phyloP scores from a whole-genome alignment of 768 basidiomycete genomes.

The Amanita exitialis region DNA sequence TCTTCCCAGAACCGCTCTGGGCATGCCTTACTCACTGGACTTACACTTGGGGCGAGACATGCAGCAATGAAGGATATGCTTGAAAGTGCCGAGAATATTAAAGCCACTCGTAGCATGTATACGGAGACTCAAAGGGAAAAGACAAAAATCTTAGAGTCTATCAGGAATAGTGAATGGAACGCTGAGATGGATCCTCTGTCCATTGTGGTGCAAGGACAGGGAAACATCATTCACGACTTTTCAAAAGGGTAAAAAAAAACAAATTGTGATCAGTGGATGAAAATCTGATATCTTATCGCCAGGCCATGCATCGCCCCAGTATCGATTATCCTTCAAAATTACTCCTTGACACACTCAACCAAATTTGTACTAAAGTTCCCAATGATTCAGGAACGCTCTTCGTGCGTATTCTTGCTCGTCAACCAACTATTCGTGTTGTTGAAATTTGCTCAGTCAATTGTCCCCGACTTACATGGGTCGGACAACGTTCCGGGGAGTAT shows the following conservation, averaged over 20 bases:
- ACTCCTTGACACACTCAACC: constrained; percentile 49
- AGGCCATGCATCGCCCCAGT: constrained; percentile 51
- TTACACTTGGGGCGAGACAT: constrained; percentile 60
- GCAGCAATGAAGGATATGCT: constrained; percentile 55
- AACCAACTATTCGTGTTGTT: background rate
- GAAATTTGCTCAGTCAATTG: constrained; percentile 11
- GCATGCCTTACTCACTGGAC: constrained; percentile 43
- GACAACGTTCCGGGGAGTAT: constrained; percentile 51
- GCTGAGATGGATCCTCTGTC: constrained; percentile 67
- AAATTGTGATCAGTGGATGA: constrained; percentile 18
- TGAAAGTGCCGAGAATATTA: constrained; percentile 46
- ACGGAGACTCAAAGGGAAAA: constrained; percentile 81
- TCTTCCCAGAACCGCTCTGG: constrained; percentile 52
- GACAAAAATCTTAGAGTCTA: constrained; percentile 51
- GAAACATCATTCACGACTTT: constrained; percentile 53
- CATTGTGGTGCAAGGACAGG: constrained; percentile 35
- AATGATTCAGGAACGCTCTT: background rate
- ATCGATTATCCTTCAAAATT: constrained; percentile 54
- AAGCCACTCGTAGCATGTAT: constrained; percentile 78
- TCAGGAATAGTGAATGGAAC: constrained; percentile 70
- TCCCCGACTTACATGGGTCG: constrained; percentile 54
- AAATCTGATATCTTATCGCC: background rate
- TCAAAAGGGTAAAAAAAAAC: constrained; percentile 55
- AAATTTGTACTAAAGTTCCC: constrained; percentile 19
- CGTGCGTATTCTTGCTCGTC: background rate